Conservation (phyloP, 768 basidiomycete genomes). For the Tephrocybe rancida region DNA sequence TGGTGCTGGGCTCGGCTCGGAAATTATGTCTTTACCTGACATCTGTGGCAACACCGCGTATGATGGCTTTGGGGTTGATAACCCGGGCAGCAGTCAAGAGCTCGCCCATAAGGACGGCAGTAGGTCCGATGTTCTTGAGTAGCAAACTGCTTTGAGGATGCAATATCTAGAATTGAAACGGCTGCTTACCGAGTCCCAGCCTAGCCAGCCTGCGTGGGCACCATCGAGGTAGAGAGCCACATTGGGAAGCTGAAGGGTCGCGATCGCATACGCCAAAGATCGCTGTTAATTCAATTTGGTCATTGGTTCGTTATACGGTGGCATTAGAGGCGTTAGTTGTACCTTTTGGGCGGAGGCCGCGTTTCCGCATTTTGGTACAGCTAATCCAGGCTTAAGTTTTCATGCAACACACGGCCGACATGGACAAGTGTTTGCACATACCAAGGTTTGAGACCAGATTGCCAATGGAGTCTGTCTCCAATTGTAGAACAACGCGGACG, state of each 20-base stretch:
- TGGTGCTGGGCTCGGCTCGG: no score
- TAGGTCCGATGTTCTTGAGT: conserved; percentile 26
- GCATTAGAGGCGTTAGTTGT: no score
- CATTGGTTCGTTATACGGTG: not conserved
- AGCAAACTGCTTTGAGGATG: not conserved
- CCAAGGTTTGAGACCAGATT: conserved; percentile 31
- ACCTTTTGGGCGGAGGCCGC: conserved; percentile 30
- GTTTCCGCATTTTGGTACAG: conserved; percentile 29
- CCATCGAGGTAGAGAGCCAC: conserved; percentile 33
- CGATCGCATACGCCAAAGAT: conserved; percentile 28
- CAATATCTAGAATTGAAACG: not conserved
- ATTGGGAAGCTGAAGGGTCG: conserved; percentile 27
- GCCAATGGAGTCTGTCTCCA: conserved; percentile 36
- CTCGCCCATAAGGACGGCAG: conserved; percentile 30
- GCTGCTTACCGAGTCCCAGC: conserved; percentile 23
- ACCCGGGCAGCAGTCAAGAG: conserved; percentile 27
- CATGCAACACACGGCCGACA: not conserved
- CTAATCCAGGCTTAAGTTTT: not conserved
- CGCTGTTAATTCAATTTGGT: not conserved
- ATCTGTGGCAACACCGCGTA: conserved; percentile 33
- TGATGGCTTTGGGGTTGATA: conserved; percentile 24
- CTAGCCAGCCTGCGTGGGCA: conserved; percentile 36
- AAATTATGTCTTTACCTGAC: conserved; percentile 20
- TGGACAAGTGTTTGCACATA: not conserved
- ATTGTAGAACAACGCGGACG: conserved; percentile 27